Evolutionary conservation across 2,329 filamentous ascomycete genomes (phyloP).

Genomic region (Aspergillus sergii): DNA sequence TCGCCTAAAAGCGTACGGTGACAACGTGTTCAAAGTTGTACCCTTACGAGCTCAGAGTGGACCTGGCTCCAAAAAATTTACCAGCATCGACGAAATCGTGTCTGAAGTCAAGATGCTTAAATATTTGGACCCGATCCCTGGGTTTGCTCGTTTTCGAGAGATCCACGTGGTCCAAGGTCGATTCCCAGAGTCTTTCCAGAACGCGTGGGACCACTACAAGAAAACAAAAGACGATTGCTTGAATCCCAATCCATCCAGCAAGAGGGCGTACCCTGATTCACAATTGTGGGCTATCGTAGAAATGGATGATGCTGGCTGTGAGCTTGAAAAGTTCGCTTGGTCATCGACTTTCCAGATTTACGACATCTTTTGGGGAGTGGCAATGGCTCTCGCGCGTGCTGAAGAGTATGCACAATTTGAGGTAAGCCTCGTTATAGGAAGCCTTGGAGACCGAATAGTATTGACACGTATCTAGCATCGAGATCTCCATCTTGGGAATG

Average conservation of each 20-base stretch:
- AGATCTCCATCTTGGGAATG: conserved; percentile 68
- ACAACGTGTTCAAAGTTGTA: conserved; percentile 54
- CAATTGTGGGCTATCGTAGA: conserved; percentile 67
- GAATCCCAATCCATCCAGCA: conserved; percentile 60
- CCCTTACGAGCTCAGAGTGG: conserved; percentile 47
- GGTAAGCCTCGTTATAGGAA: conserved; percentile 26
- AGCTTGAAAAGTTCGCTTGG: conserved; percentile 53
- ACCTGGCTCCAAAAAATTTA: conserved; percentile 46
- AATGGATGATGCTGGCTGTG: conserved; percentile 66
- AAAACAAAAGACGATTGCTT: conserved; percentile 48
- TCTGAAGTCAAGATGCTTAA: conserved; percentile 57
- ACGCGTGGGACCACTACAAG: conserved; percentile 46
- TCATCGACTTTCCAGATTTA: conserved; percentile 54
- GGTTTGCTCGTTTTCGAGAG: conserved; percentile 64
- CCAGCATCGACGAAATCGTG: conserved; percentile 53
- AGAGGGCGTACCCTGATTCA: conserved; percentile 54
- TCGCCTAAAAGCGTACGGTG: conserved; percentile 42
- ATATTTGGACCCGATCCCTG: conserved; percentile 60
- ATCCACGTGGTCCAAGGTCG: conserved; percentile 60
- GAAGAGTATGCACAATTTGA: conserved; percentile 64
- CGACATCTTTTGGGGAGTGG: conserved; percentile 70
- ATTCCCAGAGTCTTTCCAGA: conserved; percentile 55
- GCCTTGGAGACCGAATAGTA: background rate
- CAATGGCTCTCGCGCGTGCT: conserved; percentile 61
- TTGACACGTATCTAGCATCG: conserved; percentile 51